Evolutionary conservation across 768 basidiomycete genomes (phyloP), one percentile per base, ranked within the genome.

Genomic region (Amanita brunnescens): DNA sequence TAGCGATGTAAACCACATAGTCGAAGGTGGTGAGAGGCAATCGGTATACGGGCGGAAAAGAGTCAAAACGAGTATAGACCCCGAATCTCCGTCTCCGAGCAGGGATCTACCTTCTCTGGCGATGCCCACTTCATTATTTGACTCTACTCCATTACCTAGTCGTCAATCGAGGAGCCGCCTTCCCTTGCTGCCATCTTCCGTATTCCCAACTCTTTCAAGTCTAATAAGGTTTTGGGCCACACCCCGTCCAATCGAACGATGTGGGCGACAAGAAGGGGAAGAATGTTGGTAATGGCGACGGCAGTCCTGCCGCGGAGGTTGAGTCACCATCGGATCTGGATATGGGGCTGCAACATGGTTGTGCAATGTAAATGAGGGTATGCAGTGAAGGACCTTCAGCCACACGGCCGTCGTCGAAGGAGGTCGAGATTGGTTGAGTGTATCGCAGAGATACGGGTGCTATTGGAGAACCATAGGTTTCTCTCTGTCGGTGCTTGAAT

Each of bases 121-220:
- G 58, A 58, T 65, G 16, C 65, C 74, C 0, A 68, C 66, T 24
- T 77, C 81, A 4, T 79, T 79, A 0, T 78, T 76, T 51, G 64
- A 67, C 13, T 65, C 75, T 3, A 62, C 75, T 0, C 67, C 77
- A 6, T 64, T 69, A 41, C 61, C 65, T 6, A 66, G 70, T 18
- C 33, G 55, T 41, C 64, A 77, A 29, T 29, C 26, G 0, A 85
- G 87, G n/a, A 78, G 89, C 0, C 80, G 88, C 89, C 89, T 0
- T 89, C 87, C 0, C 72, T 91, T 5, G 89, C 89, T 0, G 85
- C 85, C 0, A 86, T 91, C 46, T 91, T 91, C 66, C 74, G 85
- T 16, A 64, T 91, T 7, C 85, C 85, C 7, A 56, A 54, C 0
- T 74, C 81, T 13, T 26, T 51, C 55, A 78, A 72, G 56, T 65